Percentiles rank a stretch among this genome's conserved stretches.
phyloP scores from a whole-genome alignment of 1,284 basidiomycete species.

The Rhodotorula glutinis region DNA sequence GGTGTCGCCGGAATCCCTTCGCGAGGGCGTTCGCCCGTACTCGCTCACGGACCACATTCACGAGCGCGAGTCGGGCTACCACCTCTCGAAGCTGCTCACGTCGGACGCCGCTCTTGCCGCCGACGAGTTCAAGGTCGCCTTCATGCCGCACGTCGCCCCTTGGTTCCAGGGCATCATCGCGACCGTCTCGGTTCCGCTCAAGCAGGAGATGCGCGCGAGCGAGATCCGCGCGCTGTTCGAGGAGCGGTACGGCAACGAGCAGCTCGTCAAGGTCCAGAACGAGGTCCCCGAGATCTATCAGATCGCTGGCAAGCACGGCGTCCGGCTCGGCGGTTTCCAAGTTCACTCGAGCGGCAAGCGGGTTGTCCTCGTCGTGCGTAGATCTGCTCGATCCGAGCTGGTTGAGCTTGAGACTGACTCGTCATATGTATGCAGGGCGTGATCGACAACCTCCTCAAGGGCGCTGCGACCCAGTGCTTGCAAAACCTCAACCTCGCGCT shows the following conservation, averaged over 20 bases:
- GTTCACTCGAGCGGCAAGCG: constrained; percentile 82
- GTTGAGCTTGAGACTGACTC: not conserved
- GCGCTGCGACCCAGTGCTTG: constrained; percentile 94
- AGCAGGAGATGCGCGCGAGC: constrained; percentile 60
- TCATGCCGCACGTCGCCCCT: constrained; percentile 81
- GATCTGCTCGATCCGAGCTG: not conserved
- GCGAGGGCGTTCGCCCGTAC: constrained; percentile 77
- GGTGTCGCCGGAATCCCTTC: constrained; percentile 69
- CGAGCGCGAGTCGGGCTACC: constrained; percentile 85
- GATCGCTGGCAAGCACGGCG: constrained; percentile 77
- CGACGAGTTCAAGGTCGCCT: constrained; percentile 65
- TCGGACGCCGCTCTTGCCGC: constrained; percentile 15
- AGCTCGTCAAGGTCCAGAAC: constrained; percentile 64
- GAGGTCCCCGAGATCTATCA: constrained; percentile 75
- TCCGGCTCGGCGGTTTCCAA: constrained; percentile 89
- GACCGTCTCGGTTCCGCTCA: constrained; percentile 76
- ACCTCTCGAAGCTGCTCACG: constrained; percentile 65
- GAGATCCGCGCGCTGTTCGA: constrained; percentile 75
- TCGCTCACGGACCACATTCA: constrained; percentile 95
- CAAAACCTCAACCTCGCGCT: constrained; percentile 94
- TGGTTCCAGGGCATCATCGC: constrained; percentile 98
- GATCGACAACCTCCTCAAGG: constrained; percentile 93
- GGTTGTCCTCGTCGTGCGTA: constrained; percentile 81
- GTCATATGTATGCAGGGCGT: constrained; percentile 60
- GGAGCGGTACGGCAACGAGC: constrained; percentile 72